Conservation (phyloP, 2,329 filamentous ascomycete species). For the Aspergillus uvarum region DNA sequence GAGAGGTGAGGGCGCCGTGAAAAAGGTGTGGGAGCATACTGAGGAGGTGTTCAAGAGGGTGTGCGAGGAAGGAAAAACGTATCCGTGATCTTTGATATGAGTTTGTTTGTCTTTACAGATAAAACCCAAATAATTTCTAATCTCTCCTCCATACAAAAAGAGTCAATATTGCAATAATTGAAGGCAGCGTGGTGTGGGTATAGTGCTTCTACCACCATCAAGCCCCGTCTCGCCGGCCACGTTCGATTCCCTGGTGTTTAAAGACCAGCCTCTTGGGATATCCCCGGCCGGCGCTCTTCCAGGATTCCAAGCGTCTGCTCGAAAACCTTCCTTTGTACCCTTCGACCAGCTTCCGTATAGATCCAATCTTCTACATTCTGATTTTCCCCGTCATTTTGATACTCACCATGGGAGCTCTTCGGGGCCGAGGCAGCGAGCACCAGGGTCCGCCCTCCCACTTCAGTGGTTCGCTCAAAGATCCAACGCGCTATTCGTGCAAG, state of each 20-base stretch:
- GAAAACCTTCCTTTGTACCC: not conserved
- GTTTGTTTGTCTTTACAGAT: not conserved
- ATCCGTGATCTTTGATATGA: not conserved
- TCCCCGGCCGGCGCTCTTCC: not conserved
- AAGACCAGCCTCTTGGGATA: not conserved
- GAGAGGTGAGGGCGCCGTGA: constrained; percentile 10
- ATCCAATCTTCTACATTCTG: not conserved
- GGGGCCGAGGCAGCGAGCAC: constrained; percentile 1
- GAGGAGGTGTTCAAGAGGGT: constrained; percentile 15
- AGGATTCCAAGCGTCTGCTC: not conserved
- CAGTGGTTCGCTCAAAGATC: not conserved
- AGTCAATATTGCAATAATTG: no score
- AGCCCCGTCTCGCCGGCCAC: no score
- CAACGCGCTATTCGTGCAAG: not conserved
- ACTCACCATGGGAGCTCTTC: not conserved
- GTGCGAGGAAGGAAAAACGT: not conserved
- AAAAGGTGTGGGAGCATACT: constrained; percentile 18
- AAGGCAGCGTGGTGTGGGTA: no score
- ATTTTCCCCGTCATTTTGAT: not conserved
- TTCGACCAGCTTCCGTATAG: not conserved
- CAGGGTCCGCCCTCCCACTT: constrained; percentile 4
- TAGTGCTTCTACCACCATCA: no score
- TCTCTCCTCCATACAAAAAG: no score
- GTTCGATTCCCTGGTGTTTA: not conserved
- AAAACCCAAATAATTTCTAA: no score